A percentile compares a stretch with the other conserved stretches of the same genome.
These are phyloP conservation scores for Gossypium mustelinum DNA, from an alignment of 345 rosid species.

Conservation along the genomic window DNA sequence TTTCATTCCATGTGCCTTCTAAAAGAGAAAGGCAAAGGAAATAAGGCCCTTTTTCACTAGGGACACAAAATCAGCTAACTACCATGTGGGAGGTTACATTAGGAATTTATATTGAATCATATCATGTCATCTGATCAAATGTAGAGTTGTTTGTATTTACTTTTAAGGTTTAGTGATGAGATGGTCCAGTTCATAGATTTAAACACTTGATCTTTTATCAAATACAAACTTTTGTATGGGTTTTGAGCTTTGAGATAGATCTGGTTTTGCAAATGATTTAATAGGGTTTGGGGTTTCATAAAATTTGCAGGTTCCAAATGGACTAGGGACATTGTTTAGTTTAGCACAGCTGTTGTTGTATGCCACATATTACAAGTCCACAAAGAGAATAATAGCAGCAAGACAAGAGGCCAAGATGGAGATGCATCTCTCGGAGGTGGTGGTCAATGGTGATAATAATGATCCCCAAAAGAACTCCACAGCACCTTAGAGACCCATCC, in stretches of 20 bases:
- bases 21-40: too few species aligned
- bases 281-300: not conserved
- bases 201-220: not conserved
- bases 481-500: not conserved
- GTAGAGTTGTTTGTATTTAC: too few species aligned
- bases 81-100: too few species aligned
- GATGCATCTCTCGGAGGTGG: constrained; percentile 33
- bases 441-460: constrained; percentile 11
- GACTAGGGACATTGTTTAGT: constrained; percentile 53
- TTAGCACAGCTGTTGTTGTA: constrained; percentile 59
- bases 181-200: too few species aligned
- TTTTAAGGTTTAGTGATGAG: too few species aligned
- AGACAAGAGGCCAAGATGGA: constrained; percentile 33
- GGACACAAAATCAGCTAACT: too few species aligned
- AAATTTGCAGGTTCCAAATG: constrained; percentile 60
- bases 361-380: constrained; percentile 56
- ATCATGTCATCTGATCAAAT: too few species aligned
- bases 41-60: too few species aligned
- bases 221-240: not conserved
- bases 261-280: not conserved
- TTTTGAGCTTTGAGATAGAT: not conserved
- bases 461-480: not conserved
- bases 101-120: too few species aligned
- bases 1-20: not conserved
- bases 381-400: constrained; percentile 44